These are phyloP conservation scores for Camellia granthamiana DNA, from an alignment of 148 eudicot species.

Conservation along the genomic window DNA sequence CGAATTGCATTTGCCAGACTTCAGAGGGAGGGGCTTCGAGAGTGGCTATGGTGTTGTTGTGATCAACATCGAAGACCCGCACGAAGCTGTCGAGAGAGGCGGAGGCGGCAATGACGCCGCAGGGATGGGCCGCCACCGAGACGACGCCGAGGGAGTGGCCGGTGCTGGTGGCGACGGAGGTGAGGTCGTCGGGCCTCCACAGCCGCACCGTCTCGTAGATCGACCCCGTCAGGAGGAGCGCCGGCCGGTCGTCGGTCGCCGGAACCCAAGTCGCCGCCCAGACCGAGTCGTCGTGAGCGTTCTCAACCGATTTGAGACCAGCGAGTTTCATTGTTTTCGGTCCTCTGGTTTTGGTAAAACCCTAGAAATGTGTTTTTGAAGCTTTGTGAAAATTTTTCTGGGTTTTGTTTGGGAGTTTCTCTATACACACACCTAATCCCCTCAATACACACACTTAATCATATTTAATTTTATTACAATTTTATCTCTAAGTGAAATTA, in stretches of 20 bases:
- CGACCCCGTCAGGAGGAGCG: slow-evolving; percentile 79
- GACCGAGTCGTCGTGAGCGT: slow-evolving; percentile 77
- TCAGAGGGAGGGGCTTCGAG: slow-evolving; percentile 89
- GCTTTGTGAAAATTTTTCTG: not conserved
- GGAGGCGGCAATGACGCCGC: slow-evolving; percentile 83
- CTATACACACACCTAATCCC: too few relatives aligned
- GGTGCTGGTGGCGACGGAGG: slow-evolving; percentile 48
- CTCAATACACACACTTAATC: too few relatives aligned
- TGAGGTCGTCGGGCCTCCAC: slow-evolving; percentile 67
- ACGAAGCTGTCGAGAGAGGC: slow-evolving; percentile 89
- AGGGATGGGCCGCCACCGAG: slow-evolving; percentile 90
- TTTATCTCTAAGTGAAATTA: too few relatives aligned
- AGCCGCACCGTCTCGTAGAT: slow-evolving; percentile 84
- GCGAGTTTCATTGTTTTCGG: slow-evolving; percentile 60
- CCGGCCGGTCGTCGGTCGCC: slow-evolving; percentile 41
- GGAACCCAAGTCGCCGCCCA: slow-evolving; percentile 93
- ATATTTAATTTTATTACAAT: too few relatives aligned
- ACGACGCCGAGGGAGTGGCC: slow-evolving; percentile 65
- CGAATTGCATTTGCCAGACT: slow-evolving; percentile 86
- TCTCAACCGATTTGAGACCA: slow-evolving; percentile 53
- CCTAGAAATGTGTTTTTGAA: slow-evolving; percentile 18
- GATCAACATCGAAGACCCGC: slow-evolving; percentile 77
- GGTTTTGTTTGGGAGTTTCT: not conserved
- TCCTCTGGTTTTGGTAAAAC: slow-evolving; percentile 4
- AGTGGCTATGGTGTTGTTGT: slow-evolving; percentile 69